Base-by-base conservation (phyloP, 2,329 filamentous ascomycete genomes). In the Parascedosporium putredinis region DNA sequence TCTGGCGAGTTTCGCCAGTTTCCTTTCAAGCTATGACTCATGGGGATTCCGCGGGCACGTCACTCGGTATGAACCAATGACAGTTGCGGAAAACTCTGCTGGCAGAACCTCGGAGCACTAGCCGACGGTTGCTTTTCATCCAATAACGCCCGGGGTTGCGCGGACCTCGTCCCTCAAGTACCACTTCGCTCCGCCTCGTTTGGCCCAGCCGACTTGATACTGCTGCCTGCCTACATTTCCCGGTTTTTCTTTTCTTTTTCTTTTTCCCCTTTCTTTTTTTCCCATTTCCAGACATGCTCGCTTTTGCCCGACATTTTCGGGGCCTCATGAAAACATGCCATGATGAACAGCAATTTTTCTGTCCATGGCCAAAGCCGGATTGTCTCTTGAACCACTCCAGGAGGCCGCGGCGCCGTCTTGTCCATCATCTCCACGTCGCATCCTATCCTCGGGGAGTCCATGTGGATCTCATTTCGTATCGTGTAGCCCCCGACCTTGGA, bases 381-480 rank as follows among this genome's bases (percentile, higher is more conserved):
- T n/a, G n/a, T n/a, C n/a, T n/a, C n/a, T n/a, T n/a, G n/a, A n/a
- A n/a, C n/a, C n/a, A n/a, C n/a, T n/a, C n/a, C n/a, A n/a, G n/a
- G n/a, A n/a, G n/a, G n/a, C n/a, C n/a, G n/a, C n/a, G n/a, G n/a
- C n/a, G n/a, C n/a, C n/a, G n/a, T n/a, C n/a, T n/a, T n/a, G 51
- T 55, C 58, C 53, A 61, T 64, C 64, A 59, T 59, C 61, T 57
- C 54, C 56, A 59, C 57, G 55, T 42, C 20, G 38, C 38, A 53
- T 54, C 56, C 53, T 52, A n/a, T n/a, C n/a, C n/a, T n/a, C n/a
- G n/a, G n/a, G 53, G 57, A 59, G 59, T 64, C 58, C 58, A 60
- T 55, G 38, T 40, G 53, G 51, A 60, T 58, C 63, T 55, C 58
- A 50, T 55, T 58, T 55, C 54, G 55, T 20, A 16, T 42, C 20